A percentile compares a stretch with the other conserved stretches of the same genome.
phyloP scores from a whole-genome alignment of 2,329 filamentous ascomycete species.

The Colletotrichum gigasporum region DNA sequence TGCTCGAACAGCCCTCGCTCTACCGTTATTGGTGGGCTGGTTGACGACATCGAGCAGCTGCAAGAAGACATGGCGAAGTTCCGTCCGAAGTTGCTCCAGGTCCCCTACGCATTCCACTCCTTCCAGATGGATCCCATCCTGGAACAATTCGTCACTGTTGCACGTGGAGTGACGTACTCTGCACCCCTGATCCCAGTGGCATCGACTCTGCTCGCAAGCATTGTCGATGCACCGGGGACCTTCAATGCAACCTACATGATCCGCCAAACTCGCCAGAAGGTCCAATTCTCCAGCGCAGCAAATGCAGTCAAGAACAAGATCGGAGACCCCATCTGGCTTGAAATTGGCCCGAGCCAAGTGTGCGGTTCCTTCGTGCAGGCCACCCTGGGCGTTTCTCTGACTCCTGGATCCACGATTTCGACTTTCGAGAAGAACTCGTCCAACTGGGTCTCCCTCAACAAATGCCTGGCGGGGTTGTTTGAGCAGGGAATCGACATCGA shows the following conservation, averaged over 20 bases:
- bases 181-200: background rate
- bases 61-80: constrained; percentile 6
- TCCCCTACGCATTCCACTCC: constrained; percentile 49
- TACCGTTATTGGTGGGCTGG: background rate
- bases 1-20: background rate
- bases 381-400: background rate
- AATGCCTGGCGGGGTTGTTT: background rate
- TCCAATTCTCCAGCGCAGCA: constrained; percentile 50
- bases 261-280: background rate
- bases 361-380: constrained; percentile 65
- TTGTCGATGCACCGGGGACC: background rate
- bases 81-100: constrained; percentile 46
- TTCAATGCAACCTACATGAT: background rate
- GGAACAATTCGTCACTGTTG: constrained; percentile 56
- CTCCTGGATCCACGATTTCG: background rate
- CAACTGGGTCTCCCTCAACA: background rate
- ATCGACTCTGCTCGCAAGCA: background rate
- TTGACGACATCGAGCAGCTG: background rate
- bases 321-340: constrained; percentile 67
- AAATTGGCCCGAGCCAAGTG: constrained; percentile 75
- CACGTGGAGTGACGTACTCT: constrained; percentile 26
- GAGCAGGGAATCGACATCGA: background rate
- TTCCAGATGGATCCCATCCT: constrained; percentile 50
- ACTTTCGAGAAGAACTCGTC: background rate
- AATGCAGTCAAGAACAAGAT: constrained; percentile 46